phyloP scores from a whole-genome alignment of 1,284 basidiomycete genomes.

The Retiboletus fuscus region DNA sequence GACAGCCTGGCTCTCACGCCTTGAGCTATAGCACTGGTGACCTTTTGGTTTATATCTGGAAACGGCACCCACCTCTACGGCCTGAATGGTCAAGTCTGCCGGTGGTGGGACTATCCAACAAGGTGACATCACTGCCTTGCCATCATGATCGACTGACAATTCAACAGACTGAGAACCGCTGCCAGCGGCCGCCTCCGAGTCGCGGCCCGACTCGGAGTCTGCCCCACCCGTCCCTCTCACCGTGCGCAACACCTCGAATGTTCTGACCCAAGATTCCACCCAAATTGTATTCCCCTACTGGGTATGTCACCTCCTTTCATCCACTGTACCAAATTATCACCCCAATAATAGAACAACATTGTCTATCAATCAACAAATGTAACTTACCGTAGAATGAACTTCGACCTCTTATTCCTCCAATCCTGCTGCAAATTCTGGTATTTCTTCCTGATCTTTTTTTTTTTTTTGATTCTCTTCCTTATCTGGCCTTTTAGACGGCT shows the following conservation, averaged over 20 bases:
- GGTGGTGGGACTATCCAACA: slow-evolving; percentile 52
- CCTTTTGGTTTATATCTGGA: slow-evolving; percentile 62
- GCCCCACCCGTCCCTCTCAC: slow-evolving; percentile 62
- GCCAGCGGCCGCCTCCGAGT: no score
- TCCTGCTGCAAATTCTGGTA: slow-evolving; percentile 40
- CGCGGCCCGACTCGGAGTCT: no score
- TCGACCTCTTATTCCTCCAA: slow-evolving; percentile 42
- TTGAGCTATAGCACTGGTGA: slow-evolving; percentile 55
- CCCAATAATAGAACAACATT: slow-evolving; percentile 42
- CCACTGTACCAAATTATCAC: background rate
- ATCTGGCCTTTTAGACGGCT: slow-evolving; percentile 50
- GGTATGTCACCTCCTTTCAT: slow-evolving; percentile 23
- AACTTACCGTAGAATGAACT: slow-evolving; percentile 42
- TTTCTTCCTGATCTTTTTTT: background rate
- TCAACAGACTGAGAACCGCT: slow-evolving; percentile 34
- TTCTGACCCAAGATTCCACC: slow-evolving; percentile 56
- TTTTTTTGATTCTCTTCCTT: background rate
- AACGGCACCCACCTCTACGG: slow-evolving; percentile 58
- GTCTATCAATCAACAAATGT: slow-evolving; percentile 46
- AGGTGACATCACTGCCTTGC: slow-evolving; percentile 26
- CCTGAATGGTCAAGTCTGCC: slow-evolving; percentile 55
- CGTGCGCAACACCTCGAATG: slow-evolving; percentile 58
- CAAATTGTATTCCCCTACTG: slow-evolving; percentile 52
- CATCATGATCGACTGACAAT: slow-evolving; percentile 20
- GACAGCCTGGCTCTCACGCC: slow-evolving; percentile 24